Evolutionary conservation across 1,284 basidiomycete species (phyloP).

Genomic region (Cutaneotrichosporon mucoides): DNA sequence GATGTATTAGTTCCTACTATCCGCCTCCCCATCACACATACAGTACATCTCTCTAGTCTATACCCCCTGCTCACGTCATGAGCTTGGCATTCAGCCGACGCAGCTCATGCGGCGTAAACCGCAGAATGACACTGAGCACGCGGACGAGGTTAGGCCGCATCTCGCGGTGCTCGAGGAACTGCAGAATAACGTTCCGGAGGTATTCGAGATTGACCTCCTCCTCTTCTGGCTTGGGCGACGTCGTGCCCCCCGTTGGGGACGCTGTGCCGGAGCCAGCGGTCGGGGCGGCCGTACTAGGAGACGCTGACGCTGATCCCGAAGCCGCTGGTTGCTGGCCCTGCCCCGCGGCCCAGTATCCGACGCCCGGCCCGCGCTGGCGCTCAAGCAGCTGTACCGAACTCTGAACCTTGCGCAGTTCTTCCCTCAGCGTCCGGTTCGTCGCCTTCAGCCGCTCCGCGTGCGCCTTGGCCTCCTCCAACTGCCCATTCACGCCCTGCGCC

Average conservation of each 20-base stretch:
- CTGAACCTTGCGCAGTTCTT: constrained; percentile 88
- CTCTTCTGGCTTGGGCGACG: constrained; percentile 31
- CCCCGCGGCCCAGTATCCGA: constrained; percentile 72
- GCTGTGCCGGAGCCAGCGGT: too few relatives aligned
- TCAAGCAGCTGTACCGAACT: constrained; percentile 84
- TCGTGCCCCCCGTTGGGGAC: not conserved
- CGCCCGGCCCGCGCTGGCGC: constrained; percentile 81
- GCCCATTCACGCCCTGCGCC: constrained; percentile 38
- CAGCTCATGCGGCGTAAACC: constrained; percentile 90
- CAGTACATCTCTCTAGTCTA: too few relatives aligned
- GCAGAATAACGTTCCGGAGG: constrained; percentile 84
- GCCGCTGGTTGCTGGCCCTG: not conserved
- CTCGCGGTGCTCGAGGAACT: constrained; percentile 85
- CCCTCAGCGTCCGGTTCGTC: constrained; percentile 76
- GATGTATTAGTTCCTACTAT: too few relatives aligned
- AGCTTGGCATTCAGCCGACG: constrained; percentile 70
- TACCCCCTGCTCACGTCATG: constrained; percentile 18
- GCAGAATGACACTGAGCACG: constrained; percentile 83
- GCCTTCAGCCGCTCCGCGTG: constrained; percentile 30
- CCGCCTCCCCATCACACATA: too few relatives aligned
- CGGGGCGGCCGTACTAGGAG: too few relatives aligned
- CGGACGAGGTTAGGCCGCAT: constrained; percentile 85
- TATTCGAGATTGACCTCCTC: constrained; percentile 96
- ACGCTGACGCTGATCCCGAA: too few relatives aligned
- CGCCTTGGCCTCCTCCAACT: constrained; percentile 47